These are phyloP conservation scores for Aureobasidium sp. DNA, from an alignment of 2,329 filamentous ascomycete species.

Conservation along the genomic window DNA sequence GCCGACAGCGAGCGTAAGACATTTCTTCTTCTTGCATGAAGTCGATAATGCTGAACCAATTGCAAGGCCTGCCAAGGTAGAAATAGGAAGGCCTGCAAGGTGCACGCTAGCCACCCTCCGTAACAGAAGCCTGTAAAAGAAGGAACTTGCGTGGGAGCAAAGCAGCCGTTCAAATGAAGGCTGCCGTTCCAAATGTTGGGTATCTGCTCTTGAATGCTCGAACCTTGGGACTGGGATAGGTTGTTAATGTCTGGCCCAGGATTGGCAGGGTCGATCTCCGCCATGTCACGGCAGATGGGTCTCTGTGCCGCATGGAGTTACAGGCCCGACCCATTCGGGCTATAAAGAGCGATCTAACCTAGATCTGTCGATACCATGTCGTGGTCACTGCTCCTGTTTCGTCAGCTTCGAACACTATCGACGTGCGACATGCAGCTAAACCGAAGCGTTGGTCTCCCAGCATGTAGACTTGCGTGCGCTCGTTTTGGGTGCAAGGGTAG, in stretches of 20 bases:
- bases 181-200: not conserved
- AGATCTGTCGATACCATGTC: not conserved
- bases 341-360: not conserved
- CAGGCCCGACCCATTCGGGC: not conserved
- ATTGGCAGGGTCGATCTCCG: not conserved
- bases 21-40: not conserved
- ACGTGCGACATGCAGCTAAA: conserved; percentile 3
- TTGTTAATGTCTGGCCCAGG: not conserved
- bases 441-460: not conserved
- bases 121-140: not conserved
- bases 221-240: conserved; percentile 1
- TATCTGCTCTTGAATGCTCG: not conserved
- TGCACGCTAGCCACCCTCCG: not conserved
- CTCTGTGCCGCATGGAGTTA: not conserved
- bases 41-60: not conserved
- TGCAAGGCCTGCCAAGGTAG: not conserved
- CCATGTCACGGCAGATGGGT: not conserved
- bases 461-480: not conserved
- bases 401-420: not conserved
- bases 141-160: not conserved
- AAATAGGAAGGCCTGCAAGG: not conserved
- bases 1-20: conserved; percentile 4
- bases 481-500: not conserved
- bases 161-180: not conserved
- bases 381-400: not conserved